Evolutionary conservation across 2,329 filamentous ascomycete genomes (phyloP).

Genomic region (Fusarium siculi): DNA sequence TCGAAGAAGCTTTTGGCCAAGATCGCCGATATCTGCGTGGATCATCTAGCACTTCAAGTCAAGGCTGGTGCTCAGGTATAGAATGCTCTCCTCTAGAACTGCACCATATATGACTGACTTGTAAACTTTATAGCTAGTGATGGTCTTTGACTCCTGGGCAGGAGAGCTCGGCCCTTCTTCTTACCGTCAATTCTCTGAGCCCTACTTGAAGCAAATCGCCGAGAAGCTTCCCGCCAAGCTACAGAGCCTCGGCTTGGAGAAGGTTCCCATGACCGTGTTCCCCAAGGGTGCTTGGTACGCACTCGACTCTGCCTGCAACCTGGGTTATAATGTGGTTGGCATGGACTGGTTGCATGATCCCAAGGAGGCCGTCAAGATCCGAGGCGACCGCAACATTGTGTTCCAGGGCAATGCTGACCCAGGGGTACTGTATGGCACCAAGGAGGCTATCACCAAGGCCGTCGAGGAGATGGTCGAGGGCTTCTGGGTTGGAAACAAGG

Average conservation of each 20-base stretch:
- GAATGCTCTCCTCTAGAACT: not conserved
- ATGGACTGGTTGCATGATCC: slow-evolving; percentile 96
- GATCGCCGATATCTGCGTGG: slow-evolving; percentile 93
- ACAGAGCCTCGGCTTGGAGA: slow-evolving; percentile 77
- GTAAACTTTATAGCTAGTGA: slow-evolving; percentile 70
- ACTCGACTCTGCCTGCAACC: slow-evolving; percentile 84
- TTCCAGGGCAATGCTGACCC: slow-evolving; percentile 97
- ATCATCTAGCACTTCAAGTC: slow-evolving; percentile 92
- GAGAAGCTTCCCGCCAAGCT: slow-evolving; percentile 80
- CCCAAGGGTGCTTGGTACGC: slow-evolving; percentile 98
- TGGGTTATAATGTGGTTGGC: slow-evolving; percentile 93
- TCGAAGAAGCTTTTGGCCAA: slow-evolving; percentile 86
- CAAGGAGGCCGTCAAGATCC: slow-evolving; percentile 81
- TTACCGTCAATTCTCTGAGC: slow-evolving; percentile 87
- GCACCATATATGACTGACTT: not conserved
- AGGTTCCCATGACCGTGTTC: slow-evolving; percentile 97
- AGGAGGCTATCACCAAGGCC: slow-evolving; percentile 80
- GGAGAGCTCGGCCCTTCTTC: slow-evolving; percentile 87
- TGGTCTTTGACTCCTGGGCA: slow-evolving; percentile 99
- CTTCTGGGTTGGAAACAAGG: slow-evolving; percentile 82
- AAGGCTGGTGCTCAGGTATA: slow-evolving; percentile 87
- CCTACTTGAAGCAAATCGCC: slow-evolving; percentile 87
- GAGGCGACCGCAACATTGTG: slow-evolving; percentile 77
- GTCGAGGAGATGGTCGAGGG: slow-evolving; percentile 89
- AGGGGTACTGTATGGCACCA: slow-evolving; percentile 88